Percentiles rank a stretch among this genome's conserved stretches.
Evolutionary conservation across 2,329 filamentous ascomycete genomes (phyloP).

Genomic region (Drechslera avenae): DNA sequence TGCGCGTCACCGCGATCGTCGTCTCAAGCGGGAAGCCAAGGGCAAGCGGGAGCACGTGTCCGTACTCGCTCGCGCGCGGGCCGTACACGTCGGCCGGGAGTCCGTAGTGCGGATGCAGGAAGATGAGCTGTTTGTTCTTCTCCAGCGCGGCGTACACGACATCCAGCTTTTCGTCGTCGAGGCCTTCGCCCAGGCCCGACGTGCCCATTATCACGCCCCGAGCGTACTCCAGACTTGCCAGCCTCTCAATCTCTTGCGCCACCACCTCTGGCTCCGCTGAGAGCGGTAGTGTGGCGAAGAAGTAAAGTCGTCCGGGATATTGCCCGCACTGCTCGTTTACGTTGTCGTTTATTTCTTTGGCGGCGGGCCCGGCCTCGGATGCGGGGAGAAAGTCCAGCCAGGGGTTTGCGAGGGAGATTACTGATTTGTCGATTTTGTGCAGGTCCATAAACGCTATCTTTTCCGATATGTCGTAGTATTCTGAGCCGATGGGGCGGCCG

Average conservation of each 20-base stretch:
- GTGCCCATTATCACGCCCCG: slow-evolving; percentile 90
- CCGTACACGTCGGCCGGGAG: slow-evolving; percentile 82
- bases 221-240: slow-evolving; percentile 68
- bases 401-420: slow-evolving; percentile 88
- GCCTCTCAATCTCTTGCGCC: slow-evolving; percentile 66
- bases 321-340: slow-evolving; percentile 72
- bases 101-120: slow-evolving; percentile 92
- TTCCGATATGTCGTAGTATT: slow-evolving; percentile 78
- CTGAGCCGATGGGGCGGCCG: slow-evolving; percentile 80
- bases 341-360: slow-evolving; percentile 74
- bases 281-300: slow-evolving; percentile 81
- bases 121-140: slow-evolving; percentile 68
- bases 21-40: slow-evolving; percentile 92
- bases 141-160: slow-evolving; percentile 74
- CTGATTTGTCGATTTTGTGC: slow-evolving; percentile 80
- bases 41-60: slow-evolving; percentile 84
- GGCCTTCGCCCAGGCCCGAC: slow-evolving; percentile 74
- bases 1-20: slow-evolving; percentile 84
- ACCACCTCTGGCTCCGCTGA: slow-evolving; percentile 68
- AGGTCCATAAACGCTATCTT: slow-evolving; percentile 89
- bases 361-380: slow-evolving; percentile 66
- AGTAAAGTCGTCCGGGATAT: slow-evolving; percentile 73
- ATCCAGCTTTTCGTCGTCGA: slow-evolving; percentile 77
- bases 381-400: slow-evolving; percentile 85
- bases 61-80: slow-evolving; percentile 73